These are phyloP conservation scores for Erythrobasidium hasegawianum DNA, from an alignment of 1,284 basidiomycete genomes.

Conservation along the genomic window DNA sequence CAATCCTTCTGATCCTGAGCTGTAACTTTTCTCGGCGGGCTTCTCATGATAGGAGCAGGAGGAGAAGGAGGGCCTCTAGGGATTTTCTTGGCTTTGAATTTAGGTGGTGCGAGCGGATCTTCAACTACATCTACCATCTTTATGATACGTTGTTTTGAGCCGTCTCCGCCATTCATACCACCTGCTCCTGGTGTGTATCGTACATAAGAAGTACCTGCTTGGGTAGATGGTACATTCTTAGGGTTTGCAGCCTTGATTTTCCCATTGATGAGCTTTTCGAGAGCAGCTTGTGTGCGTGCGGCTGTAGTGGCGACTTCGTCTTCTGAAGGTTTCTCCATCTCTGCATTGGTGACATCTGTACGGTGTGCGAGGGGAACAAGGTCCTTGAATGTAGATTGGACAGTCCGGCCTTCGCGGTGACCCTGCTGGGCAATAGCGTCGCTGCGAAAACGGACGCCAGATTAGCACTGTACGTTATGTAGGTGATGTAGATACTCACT, in stretches of 20 bases:
- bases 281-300: constrained; percentile 80
- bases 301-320: constrained; percentile 82
- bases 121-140: constrained; percentile 98
- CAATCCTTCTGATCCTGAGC: constrained; percentile 98
- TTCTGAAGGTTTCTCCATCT: constrained; percentile 87
- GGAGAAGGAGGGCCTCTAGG: constrained; percentile 92
- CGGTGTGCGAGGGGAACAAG: constrained; percentile 87
- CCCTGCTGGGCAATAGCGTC: constrained; percentile 88
- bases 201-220: constrained; percentile 75
- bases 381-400: constrained; percentile 96
- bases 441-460: constrained; percentile 4
- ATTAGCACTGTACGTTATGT: neutral
- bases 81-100: constrained; percentile 98
- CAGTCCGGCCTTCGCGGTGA: constrained; percentile 72
- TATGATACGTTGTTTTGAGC: constrained; percentile 89
- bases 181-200: constrained; percentile 89
- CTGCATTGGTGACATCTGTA: constrained; percentile 75
- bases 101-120: constrained; percentile 92
- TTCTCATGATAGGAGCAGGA: constrained; percentile 92
- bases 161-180: constrained; percentile 56
- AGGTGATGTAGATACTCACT: constrained; percentile 56
- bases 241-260: constrained; percentile 98
- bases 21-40: constrained; percentile 91
- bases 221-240: constrained; percentile 47
- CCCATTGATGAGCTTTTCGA: constrained; percentile 88